Conservation (phyloP, 2,329 filamentous ascomycete species). For the Trichoderma simmonsii region DNA sequence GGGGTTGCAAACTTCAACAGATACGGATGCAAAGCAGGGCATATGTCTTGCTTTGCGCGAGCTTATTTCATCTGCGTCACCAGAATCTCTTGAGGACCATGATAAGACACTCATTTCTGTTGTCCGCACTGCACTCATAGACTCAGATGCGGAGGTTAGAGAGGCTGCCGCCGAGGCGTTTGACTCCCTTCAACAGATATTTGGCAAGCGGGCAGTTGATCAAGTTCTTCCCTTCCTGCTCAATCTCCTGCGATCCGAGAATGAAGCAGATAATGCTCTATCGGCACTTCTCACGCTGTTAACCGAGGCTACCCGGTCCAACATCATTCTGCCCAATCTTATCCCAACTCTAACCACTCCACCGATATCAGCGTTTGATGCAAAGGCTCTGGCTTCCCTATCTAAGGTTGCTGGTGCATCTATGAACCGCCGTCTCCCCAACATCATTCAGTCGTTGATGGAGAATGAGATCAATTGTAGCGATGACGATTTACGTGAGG, state of each 20-base stretch:
- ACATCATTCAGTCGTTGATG: slow-evolving; percentile 90
- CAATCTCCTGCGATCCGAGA: slow-evolving; percentile 79
- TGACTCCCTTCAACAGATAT: slow-evolving; percentile 86
- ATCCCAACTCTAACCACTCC: slow-evolving; percentile 88
- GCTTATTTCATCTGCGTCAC: slow-evolving; percentile 82
- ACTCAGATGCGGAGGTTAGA: slow-evolving; percentile 83
- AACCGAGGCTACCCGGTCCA: slow-evolving; percentile 88
- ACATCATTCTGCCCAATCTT: slow-evolving; percentile 93
- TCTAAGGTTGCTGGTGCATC: slow-evolving; percentile 86
- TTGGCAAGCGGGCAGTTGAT: slow-evolving; percentile 92
- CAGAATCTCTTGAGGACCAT: slow-evolving; percentile 87
- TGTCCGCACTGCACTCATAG: slow-evolving; percentile 86
- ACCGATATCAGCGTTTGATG: slow-evolving; percentile 92
- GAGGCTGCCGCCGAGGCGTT: slow-evolving; percentile 97
- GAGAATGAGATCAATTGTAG: slow-evolving; percentile 80
- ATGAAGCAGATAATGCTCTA: slow-evolving; percentile 86
- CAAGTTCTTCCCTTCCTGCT: slow-evolving; percentile 92
- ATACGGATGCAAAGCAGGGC: slow-evolving; percentile 91
- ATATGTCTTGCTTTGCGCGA: slow-evolving; percentile 96
- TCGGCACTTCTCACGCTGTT: slow-evolving; percentile 90
- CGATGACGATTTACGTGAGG: slow-evolving; percentile 68
- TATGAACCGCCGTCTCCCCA: slow-evolving; percentile 86
- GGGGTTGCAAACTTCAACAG: slow-evolving; percentile 80
- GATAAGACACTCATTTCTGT: slow-evolving; percentile 94
- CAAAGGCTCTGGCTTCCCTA: slow-evolving; percentile 86